Evolutionary conservation across 352 stramenopile genomes (phyloP).

Genomic region (Albugo candida): DNA sequence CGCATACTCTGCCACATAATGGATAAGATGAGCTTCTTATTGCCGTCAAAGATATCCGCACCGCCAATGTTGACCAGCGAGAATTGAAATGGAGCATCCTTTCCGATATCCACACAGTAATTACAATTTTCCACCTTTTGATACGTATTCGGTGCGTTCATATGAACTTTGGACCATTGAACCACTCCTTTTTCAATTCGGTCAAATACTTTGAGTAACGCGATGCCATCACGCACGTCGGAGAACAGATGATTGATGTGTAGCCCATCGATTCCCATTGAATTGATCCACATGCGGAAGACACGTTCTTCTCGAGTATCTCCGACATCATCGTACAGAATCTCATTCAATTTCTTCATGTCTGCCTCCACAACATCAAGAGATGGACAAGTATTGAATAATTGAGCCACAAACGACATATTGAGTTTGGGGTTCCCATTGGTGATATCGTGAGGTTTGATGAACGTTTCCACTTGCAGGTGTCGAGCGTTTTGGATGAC

Average conservation of each 20-base stretch:
- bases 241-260: slow-evolving; percentile 84
- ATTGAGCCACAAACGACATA: slow-evolving; percentile 77
- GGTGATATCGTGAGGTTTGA: slow-evolving; percentile 83
- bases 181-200: slow-evolving; percentile 80
- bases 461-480: slow-evolving; percentile 79
- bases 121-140: slow-evolving; percentile 83
- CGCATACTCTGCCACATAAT: slow-evolving; percentile 91
- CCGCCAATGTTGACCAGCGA: slow-evolving; percentile 82
- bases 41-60: slow-evolving; percentile 82
- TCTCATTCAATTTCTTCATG: slow-evolving; percentile 70
- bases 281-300: slow-evolving; percentile 89
- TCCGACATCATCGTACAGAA: slow-evolving; percentile 71
- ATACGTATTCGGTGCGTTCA: slow-evolving; percentile 79
- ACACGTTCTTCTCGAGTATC: slow-evolving; percentile 77
- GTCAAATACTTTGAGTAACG: slow-evolving; percentile 79
- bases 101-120: slow-evolving; percentile 75
- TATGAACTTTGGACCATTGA: slow-evolving; percentile 77
- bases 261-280: slow-evolving; percentile 70
- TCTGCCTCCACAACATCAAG: slow-evolving; percentile 69
- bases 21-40: slow-evolving; percentile 85
- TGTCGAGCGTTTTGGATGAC: slow-evolving; percentile 73
- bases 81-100: slow-evolving; percentile 55
- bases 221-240: slow-evolving; percentile 75
- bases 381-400: slow-evolving; percentile 84
- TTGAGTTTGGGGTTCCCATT: slow-evolving; percentile 85